Conservation (phyloP, 352 stramenopile species). For the Globisporangium paroecandrum region DNA sequence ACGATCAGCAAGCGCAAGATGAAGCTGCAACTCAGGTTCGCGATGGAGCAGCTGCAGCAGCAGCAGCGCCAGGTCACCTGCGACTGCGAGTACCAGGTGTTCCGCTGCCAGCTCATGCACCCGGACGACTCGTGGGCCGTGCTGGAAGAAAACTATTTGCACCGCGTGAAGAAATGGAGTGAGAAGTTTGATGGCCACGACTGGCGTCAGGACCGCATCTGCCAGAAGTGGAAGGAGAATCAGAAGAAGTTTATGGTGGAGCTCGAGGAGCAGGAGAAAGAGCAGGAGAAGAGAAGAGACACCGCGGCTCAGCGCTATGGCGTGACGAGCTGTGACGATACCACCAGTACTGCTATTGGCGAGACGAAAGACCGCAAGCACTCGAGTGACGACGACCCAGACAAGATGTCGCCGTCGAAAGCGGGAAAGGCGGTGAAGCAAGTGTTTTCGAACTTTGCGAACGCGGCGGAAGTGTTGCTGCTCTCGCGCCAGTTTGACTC, state of each 20-base stretch:
- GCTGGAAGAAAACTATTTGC: conserved; percentile 29
- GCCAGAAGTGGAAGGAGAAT: conserved; percentile 72
- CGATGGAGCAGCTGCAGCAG: conserved; percentile 11
- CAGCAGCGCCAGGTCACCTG: conserved; percentile 29
- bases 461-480: conserved; percentile 45
- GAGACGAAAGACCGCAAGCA: not conserved
- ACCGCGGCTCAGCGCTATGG: not conserved
- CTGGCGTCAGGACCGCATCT: conserved; percentile 50
- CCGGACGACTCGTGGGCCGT: conserved; percentile 21
- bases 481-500: conserved; percentile 63
- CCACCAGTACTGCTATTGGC: not conserved
- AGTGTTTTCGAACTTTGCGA: conserved; percentile 45
- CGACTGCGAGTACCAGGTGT: conserved; percentile 41
- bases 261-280: not conserved
- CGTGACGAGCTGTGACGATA: conserved; percentile 3
- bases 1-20: conserved; percentile 5
- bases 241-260: conserved; percentile 48
- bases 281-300: not conserved
- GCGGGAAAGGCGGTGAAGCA: conserved; percentile 37
- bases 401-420: conserved; percentile 27
- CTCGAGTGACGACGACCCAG: conserved; percentile 8
- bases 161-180: conserved; percentile 43
- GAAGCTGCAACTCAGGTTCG: conserved; percentile 7
- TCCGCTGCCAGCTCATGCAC: conserved; percentile 35
- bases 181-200: conserved; percentile 55